Percentiles rank a stretch among this genome's conserved stretches.
phyloP scores from a whole-genome alignment of 176 grass and related monocot species.

The Bromus sterilis region DNA sequence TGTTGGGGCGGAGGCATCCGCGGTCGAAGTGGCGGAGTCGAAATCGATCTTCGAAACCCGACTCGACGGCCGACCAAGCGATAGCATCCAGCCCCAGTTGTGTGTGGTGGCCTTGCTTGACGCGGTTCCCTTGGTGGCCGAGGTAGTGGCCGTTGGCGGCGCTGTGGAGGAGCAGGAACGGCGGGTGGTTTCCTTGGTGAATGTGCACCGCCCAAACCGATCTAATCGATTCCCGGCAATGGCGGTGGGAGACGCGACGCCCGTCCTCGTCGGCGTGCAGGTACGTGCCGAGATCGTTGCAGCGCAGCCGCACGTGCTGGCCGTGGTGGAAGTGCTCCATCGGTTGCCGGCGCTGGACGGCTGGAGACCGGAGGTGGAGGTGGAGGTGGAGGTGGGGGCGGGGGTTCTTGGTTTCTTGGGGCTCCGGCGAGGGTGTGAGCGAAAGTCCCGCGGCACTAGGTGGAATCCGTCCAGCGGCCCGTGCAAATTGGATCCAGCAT shows the following conservation, averaged over 20 bases:
- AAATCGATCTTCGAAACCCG: not conserved
- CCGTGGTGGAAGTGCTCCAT: not conserved
- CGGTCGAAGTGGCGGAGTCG: not conserved
- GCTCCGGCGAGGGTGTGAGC: not conserved
- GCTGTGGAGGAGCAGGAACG: not conserved
- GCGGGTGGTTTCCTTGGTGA: not conserved
- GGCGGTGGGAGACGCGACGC: not conserved
- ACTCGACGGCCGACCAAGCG: not conserved
- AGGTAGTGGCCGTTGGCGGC: constrained; percentile 22
- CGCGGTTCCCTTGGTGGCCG: not conserved
- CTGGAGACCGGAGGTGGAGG: not conserved
- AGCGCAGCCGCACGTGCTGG: not conserved
- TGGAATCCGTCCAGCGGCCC: too few relatives aligned
- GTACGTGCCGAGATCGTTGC: not conserved
- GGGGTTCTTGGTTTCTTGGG: not conserved
- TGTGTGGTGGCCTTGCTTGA: not conserved
- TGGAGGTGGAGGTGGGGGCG: not conserved
- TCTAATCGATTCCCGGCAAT: not conserved
- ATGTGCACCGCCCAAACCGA: not conserved
- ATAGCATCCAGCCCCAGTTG: not conserved
- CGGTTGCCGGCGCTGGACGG: not conserved
- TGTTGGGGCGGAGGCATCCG: not conserved
- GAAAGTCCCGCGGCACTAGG: too few relatives aligned
- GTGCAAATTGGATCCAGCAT: too few relatives aligned
- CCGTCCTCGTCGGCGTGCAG: constrained; percentile 15